Conservation (phyloP, 2,329 filamentous ascomycete genomes). For the Xylariaceae sp. region DNA sequence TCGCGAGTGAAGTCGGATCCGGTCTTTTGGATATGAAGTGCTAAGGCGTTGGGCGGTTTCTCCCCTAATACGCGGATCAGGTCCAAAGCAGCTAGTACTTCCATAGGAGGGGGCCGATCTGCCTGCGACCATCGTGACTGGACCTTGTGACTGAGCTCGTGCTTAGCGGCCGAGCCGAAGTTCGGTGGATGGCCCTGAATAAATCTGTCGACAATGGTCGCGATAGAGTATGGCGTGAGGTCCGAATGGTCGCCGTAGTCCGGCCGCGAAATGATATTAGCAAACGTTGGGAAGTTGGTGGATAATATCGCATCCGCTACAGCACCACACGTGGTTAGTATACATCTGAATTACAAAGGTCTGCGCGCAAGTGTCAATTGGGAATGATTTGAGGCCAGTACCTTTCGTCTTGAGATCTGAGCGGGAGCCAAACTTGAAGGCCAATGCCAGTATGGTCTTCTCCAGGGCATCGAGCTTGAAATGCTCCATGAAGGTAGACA, state of each 20-base stretch:
- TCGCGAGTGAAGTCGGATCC: slow-evolving; percentile 70
- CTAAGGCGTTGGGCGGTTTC: slow-evolving; percentile 47
- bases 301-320: slow-evolving; percentile 84
- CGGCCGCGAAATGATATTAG: slow-evolving; percentile 65
- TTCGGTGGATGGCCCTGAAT: slow-evolving; percentile 80
- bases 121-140: slow-evolving; percentile 59
- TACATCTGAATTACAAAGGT: too few species aligned
- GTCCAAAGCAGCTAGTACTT: slow-evolving; percentile 63
- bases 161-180: slow-evolving; percentile 68
- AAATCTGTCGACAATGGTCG: slow-evolving; percentile 75
- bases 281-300: slow-evolving; percentile 68
- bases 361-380: too few species aligned
- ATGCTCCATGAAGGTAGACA: slow-evolving; percentile 92
- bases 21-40: slow-evolving; percentile 62
- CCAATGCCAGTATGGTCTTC: slow-evolving; percentile 79
- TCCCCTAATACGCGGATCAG: slow-evolving; percentile 59
- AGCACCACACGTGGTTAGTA: slow-evolving; percentile 9
- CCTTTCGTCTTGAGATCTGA: slow-evolving; percentile 84
- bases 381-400: too few species aligned
- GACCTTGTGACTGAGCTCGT: slow-evolving; percentile 60
- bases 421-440: slow-evolving; percentile 77
- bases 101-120: slow-evolving; percentile 58
- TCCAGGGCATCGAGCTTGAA: slow-evolving; percentile 87
- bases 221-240: slow-evolving; percentile 62
- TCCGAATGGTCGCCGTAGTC: slow-evolving; percentile 58